Evolutionary conservation across 179 eudicot genomes (phyloP).

Genomic region (Carnegiea gigantea): DNA sequence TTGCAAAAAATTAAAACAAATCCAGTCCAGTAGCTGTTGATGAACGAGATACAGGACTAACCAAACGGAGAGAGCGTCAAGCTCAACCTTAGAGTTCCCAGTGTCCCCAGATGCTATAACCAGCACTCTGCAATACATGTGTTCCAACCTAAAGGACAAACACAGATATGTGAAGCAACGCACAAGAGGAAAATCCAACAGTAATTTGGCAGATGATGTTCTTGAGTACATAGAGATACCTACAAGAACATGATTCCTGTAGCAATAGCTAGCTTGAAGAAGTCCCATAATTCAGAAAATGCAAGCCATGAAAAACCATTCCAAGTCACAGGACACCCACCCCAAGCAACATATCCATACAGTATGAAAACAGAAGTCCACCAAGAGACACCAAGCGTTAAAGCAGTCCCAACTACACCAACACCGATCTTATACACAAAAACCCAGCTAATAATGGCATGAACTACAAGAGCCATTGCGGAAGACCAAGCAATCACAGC

Average conservation of each 20-base stretch:
- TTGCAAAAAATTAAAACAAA: too few relatives aligned
- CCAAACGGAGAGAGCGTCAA: constrained; percentile 59
- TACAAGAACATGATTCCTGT: constrained; percentile 44
- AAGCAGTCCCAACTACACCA: constrained; percentile 36
- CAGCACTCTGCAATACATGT: constrained; percentile 46
- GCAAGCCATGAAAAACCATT: constrained; percentile 38
- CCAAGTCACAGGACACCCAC: constrained; percentile 42
- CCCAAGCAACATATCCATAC: constrained; percentile 34
- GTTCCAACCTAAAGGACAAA: constrained; percentile 42
- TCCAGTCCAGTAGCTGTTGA: too few relatives aligned
- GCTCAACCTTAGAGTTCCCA: constrained; percentile 40
- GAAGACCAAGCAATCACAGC: constrained; percentile 37
- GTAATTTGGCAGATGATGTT: neutral
- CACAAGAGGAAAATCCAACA: neutral
- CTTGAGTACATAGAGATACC: constrained; percentile 17
- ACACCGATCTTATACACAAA: constrained; percentile 33
- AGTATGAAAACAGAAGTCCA: constrained; percentile 32
- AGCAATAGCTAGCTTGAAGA: constrained; percentile 38
- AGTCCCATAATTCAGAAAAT: constrained; percentile 36
- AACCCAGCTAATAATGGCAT: constrained; percentile 35
- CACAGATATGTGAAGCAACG: neutral
- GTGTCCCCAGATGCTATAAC: constrained; percentile 39
- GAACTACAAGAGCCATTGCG: constrained; percentile 26
- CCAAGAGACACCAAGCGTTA: constrained; percentile 34
- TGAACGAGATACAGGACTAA: constrained; percentile 12